Evolutionary conservation across 2,329 filamentous ascomycete species (phyloP).

Genomic region (Fusarium sp.): DNA sequence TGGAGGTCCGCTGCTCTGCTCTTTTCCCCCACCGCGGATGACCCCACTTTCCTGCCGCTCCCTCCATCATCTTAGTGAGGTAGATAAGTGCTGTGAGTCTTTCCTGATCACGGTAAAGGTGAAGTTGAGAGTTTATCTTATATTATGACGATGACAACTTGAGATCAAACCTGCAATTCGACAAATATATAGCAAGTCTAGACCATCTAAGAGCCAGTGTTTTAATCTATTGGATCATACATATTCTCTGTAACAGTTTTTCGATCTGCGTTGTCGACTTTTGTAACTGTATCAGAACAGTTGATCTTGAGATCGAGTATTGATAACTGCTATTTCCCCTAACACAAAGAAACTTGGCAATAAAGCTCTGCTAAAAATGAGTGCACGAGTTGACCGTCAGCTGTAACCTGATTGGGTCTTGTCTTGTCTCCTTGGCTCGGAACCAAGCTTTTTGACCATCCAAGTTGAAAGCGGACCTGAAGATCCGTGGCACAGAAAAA

Average conservation of each 20-base stretch:
- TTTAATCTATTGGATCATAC: background rate
- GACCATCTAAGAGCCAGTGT: background rate
- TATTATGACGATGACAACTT: background rate
- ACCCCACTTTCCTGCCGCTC: slow-evolving; percentile 36
- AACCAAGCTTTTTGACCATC: slow-evolving; percentile 26
- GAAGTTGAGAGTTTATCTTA: background rate
- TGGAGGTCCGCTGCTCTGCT: slow-evolving; percentile 8
- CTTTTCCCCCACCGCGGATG: slow-evolving; percentile 29
- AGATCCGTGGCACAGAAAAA: slow-evolving; percentile 28
- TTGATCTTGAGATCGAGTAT: background rate
- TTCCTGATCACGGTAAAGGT: background rate
- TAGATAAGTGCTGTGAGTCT: background rate
- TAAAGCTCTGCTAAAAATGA: background rate
- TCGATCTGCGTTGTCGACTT: background rate
- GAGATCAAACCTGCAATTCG: background rate
- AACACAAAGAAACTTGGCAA: slow-evolving; percentile 2
- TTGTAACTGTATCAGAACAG: background rate
- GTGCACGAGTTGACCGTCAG: background rate
- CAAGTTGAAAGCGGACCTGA: slow-evolving; percentile 31
- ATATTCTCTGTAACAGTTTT: background rate
- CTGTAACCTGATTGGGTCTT: slow-evolving; percentile 22
- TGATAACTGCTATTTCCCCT: background rate
- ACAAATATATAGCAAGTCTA: background rate
- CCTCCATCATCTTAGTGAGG: background rate
- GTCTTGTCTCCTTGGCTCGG: background rate